Conservation (phyloP, 805 yeast species). For the Metschnikowia henanensis region DNA sequence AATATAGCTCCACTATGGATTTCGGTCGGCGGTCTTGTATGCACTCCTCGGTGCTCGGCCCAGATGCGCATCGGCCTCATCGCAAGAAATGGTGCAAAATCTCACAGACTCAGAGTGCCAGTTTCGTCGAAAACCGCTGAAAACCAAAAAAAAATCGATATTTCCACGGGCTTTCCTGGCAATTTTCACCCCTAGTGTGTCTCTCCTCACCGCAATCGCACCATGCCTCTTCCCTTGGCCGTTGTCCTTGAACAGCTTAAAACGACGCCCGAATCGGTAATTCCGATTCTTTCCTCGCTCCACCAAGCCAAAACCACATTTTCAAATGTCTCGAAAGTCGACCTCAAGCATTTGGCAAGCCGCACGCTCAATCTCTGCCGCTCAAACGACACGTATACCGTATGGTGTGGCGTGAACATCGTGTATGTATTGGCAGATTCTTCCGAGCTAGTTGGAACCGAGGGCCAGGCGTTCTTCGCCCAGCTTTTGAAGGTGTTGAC, state of each 20-base stretch:
- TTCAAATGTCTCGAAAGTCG: conserved; percentile 46
- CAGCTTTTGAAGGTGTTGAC: conserved; percentile 43
- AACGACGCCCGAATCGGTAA: conserved; percentile 20
- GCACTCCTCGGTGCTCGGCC: no score
- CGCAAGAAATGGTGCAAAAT: conserved; percentile 3
- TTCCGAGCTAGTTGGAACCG: conserved; percentile 28
- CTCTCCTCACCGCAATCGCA: conserved; percentile 9
- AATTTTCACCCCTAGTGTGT: conserved; percentile 15
- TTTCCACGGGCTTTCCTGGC: no score
- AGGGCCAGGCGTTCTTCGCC: conserved; percentile 40
- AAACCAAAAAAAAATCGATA: no score
- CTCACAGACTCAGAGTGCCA: no score
- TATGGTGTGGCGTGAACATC: conserved; percentile 63
- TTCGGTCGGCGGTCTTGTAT: no score
- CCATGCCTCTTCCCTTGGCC: conserved; percentile 24
- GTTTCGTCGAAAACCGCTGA: no score
- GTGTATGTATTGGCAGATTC: conserved; percentile 44
- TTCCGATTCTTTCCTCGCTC: conserved; percentile 34
- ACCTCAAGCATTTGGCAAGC: conserved; percentile 50
- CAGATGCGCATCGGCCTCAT: no score
- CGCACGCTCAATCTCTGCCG: conserved; percentile 42
- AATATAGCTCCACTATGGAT: no score
- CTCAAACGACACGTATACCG: conserved; percentile 39
- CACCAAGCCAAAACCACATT: conserved; percentile 32
- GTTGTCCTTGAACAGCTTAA: conserved; percentile 30